These are phyloP conservation scores for Cyathus striatus DNA, from an alignment of 768 basidiomycete species.

Conservation along the genomic window DNA sequence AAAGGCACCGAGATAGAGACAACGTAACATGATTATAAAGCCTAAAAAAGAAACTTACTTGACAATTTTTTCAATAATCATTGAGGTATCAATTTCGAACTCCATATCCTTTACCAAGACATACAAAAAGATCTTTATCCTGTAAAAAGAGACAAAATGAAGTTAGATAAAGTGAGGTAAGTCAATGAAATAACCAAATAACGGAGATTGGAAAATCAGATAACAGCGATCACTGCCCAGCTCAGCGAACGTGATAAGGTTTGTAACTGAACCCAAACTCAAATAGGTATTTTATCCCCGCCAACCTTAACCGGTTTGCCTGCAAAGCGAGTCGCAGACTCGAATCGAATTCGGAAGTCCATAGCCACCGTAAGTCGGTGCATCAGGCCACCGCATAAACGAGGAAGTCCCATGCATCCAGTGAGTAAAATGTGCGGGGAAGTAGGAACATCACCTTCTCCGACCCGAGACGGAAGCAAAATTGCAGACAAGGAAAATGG, in stretches of 20 bases:
- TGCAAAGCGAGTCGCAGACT: background rate
- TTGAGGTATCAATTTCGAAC: slow-evolving; percentile 42
- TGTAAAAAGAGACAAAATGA: slow-evolving; percentile 22
- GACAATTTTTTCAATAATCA: slow-evolving; percentile 58
- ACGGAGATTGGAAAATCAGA: slow-evolving; percentile 5
- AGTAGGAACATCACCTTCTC: slow-evolving; percentile 2
- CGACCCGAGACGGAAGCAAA: slow-evolving; percentile 1
- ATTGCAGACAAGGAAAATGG: slow-evolving; percentile 7
- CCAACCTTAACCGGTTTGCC: no score
- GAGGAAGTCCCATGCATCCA: no score
- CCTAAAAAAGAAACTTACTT: slow-evolving; percentile 39
- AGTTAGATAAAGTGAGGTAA: slow-evolving; percentile 8
- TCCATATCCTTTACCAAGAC: slow-evolving; percentile 53
- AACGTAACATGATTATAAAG: slow-evolving; percentile 6
- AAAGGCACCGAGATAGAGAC: slow-evolving; percentile 11
- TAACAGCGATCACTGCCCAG: background rate
- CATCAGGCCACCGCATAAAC: no score
- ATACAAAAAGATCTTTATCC: slow-evolving; percentile 61
- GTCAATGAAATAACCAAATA: slow-evolving; percentile 9
- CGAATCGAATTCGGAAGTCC: slow-evolving; percentile 1
- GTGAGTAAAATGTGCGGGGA: background rate
- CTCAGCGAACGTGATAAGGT: background rate
- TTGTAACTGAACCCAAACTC: background rate
- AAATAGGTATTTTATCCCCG: background rate
- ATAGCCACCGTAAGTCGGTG: background rate